Evolutionary conservation across 345 rosid genomes (phyloP).

Genomic region (Citrus mangshanensis): DNA sequence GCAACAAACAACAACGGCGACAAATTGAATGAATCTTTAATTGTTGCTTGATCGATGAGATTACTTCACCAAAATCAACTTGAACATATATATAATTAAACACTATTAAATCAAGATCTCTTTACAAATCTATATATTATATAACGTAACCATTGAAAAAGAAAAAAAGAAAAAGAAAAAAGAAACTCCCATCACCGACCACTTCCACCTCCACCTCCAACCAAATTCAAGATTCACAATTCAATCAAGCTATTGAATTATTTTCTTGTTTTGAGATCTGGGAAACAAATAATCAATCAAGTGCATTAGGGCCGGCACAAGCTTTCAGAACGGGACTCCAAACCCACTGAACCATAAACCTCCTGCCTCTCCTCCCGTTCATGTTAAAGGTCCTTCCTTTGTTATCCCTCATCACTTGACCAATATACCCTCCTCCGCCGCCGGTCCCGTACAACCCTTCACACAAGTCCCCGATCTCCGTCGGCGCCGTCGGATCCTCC

Average conservation of each 20-base stretch:
- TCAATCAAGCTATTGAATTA: not conserved
- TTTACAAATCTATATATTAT: too few species aligned
- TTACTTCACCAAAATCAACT: too few species aligned
- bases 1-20: too few species aligned
- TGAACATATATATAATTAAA: too few species aligned
- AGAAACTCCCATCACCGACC: too few species aligned
- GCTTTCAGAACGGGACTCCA: conserved; percentile 84
- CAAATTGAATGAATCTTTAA: too few species aligned
- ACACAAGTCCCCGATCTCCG: conserved; percentile 82
- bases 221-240: not conserved
- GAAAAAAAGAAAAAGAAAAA: too few species aligned
- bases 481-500: conserved; percentile 93
- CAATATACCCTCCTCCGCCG: conserved; percentile 91
- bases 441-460: conserved; percentile 94
- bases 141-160: too few species aligned
- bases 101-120: too few species aligned
- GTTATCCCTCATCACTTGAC: conserved; percentile 74
- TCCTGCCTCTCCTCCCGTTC: conserved; percentile 71
- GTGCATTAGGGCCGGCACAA: conserved; percentile 78
- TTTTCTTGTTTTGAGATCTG: not conserved
- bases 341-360: conserved; percentile 83
- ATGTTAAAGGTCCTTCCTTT: conserved; percentile 63
- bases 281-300: conserved; percentile 31
- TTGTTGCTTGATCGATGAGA: too few species aligned
- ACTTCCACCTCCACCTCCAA: too few species aligned